Evolutionary conservation across 2,329 filamentous ascomycete species (phyloP), one percentile per base, ranked within the genome.

Genomic region (Ophiocordyceps camponoti-saundersi): DNA sequence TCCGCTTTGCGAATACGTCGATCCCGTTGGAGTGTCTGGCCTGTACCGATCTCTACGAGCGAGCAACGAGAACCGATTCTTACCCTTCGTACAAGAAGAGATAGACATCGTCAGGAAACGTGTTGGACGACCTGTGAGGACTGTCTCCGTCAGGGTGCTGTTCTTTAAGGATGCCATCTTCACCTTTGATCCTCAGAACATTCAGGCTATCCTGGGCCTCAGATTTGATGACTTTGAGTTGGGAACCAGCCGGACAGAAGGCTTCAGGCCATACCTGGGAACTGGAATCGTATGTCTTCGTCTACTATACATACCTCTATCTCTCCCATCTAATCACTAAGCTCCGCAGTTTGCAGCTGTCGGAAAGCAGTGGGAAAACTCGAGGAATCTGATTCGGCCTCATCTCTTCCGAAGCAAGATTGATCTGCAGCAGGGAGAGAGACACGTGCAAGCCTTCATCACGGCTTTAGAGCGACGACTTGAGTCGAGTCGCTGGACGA

Each of bases 391-490:
- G 7, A 54, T 69, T 23, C 59, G 65, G 1, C 66, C 66, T 0
- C 61, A 66, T 39, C 69, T 69, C 51, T 57, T 58, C 1, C 56
- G 61, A 20, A 63, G 67, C 36, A 66, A 69, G 50, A 62, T 71
- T 46, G 61, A 71, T 49, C 58, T 71, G 12, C 59, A 61, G 2
- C 55, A 69, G 2, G 62, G 66, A 39, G 67, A 69, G 48, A 48
- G 46, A 6, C 56, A 61, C 47, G 59, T 70, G 15, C 57, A 64
- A 47, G 55, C 52, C 13, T 53, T 64, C 23, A 55, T 58, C 44
- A 45, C 49, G 6, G 55, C 53, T 18, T 46, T 57, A 10, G 48
- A 56, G 5, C 34, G 49, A 8, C 43, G 49, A 0, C 50, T 53
- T 3, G 65, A 73, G 47, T 22, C 45, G 2, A 47, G 52, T 32